These are phyloP conservation scores for Diaporthe batatas DNA, from an alignment of 2,329 filamentous ascomycete species.

Conservation along the genomic window DNA sequence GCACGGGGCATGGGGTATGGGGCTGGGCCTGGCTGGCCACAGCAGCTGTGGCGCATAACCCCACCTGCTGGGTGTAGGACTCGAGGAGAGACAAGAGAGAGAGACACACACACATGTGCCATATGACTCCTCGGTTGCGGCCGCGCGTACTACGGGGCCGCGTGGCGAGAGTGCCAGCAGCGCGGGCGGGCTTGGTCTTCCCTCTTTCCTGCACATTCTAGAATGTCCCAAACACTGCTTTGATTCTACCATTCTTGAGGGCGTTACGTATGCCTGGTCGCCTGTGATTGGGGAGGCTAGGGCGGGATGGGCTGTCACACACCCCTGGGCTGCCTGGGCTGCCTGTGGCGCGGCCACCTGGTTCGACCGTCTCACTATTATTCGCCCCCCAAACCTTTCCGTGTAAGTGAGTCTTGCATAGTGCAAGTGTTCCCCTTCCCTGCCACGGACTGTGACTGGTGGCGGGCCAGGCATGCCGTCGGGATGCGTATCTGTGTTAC, in stretches of 20 bases:
- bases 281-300: conserved; percentile 13
- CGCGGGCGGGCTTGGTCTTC: neutral
- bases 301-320: conserved; percentile 23
- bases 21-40: neutral
- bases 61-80: neutral
- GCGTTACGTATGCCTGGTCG: conserved; percentile 32
- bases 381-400: conserved; percentile 14
- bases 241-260: neutral
- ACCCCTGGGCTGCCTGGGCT: neutral
- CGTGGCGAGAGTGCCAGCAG: conserved; percentile 21
- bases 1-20: too few relatives aligned
- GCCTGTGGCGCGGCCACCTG: conserved; percentile 30
- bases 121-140: conserved; percentile 32
- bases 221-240: neutral
- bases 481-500: conserved; percentile 33
- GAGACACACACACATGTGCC: neutral
- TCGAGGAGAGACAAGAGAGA: neutral
- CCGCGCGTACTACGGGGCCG: conserved; percentile 25
- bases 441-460: conserved; percentile 18
- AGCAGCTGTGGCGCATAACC: conserved; percentile 19
- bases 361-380: conserved; percentile 29
- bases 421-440: neutral
- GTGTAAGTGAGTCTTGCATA: conserved; percentile 21
- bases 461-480: conserved; percentile 29
- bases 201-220: neutral